Evolutionary conservation across 75 land plant species (phyloP), one percentile per base, ranked within the genome.

Genomic region (Picea glauca): DNA sequence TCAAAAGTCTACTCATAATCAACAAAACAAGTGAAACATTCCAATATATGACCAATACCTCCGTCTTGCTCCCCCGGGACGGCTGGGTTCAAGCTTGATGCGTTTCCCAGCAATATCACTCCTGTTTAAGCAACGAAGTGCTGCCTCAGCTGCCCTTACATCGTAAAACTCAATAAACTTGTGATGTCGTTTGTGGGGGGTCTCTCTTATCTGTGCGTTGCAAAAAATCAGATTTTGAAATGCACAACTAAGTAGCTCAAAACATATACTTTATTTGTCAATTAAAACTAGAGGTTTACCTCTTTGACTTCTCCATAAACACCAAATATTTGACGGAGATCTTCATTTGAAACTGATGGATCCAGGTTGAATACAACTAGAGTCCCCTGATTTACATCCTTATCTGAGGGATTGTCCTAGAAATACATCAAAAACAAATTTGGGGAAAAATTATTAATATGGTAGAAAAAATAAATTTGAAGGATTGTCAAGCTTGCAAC

Each of bases 101-200:
- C 98, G 92, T 76, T 95, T 95, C 15, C 98, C 98, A 81, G 96
- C 98, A 78, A 95, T 95, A 76, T 95, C 96, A 84, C 94, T 91
- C 78, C 92, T 90, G 81, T 95, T 95, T 62, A 95, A 84, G 20
- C 92, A 77, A 60, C 87, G 81, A 59, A 95, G 85, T 32, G 98
- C 98, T 74, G 89, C 94, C 76, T 95, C 98, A 62, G 98, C 96
- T 79, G 94, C 96, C 78, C 98, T 85, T 15, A 93, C 98, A 90
- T 95, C 98, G 84, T 90, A 95, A 60, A 85, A 95, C 66, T 95
- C 98, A 70, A 95, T 91, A 83, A 95, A 95, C 80, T 95, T 95
- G 79, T 95, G 98, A 60, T 95, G 98, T 67, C 91, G 84, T 84
- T 95, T 95, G 79, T 95, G 94, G n/a, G 98, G 98, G n/a, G 98